These are phyloP conservation scores for Termitomyces sp. DNA, from an alignment of 768 basidiomycete species.

Conservation along the genomic window DNA sequence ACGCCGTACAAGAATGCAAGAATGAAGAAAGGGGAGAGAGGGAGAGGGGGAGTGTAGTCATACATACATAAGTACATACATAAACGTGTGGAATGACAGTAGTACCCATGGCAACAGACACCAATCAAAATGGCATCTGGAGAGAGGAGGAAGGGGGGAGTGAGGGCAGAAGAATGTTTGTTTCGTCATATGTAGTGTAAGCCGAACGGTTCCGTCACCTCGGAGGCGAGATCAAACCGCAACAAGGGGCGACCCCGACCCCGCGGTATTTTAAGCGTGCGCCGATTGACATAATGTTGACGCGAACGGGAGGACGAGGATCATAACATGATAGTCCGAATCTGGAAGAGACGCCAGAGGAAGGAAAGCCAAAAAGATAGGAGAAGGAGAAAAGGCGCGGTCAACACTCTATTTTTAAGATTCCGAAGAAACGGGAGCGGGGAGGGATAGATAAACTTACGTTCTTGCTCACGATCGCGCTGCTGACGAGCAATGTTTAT, in stretches of 20 bases:
- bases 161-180: not conserved
- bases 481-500: slow-evolving; percentile 18
- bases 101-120: not conserved
- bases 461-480: slow-evolving; percentile 65
- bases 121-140: not conserved
- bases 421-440: not conserved
- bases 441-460: slow-evolving; percentile 37
- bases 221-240: not conserved
- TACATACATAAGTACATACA: too few species aligned
- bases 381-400: not conserved
- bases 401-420: not conserved
- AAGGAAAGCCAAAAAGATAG: too few species aligned
- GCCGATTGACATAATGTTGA: too few species aligned
- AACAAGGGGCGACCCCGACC: not conserved
- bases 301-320: too few species aligned
- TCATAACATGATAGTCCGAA: slow-evolving; percentile 25
- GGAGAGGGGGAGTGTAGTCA: too few species aligned
- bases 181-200: not conserved
- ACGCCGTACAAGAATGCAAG: not conserved
- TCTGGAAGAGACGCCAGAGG: slow-evolving; percentile 13
- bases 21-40: not conserved
- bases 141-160: too few species aligned
- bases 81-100: not conserved
- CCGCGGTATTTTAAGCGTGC: not conserved
- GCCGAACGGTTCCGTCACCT: not conserved